Evolutionary conservation across 2,329 filamentous ascomycete genomes (phyloP).

Genomic region (Colletotrichum aenigma): DNA sequence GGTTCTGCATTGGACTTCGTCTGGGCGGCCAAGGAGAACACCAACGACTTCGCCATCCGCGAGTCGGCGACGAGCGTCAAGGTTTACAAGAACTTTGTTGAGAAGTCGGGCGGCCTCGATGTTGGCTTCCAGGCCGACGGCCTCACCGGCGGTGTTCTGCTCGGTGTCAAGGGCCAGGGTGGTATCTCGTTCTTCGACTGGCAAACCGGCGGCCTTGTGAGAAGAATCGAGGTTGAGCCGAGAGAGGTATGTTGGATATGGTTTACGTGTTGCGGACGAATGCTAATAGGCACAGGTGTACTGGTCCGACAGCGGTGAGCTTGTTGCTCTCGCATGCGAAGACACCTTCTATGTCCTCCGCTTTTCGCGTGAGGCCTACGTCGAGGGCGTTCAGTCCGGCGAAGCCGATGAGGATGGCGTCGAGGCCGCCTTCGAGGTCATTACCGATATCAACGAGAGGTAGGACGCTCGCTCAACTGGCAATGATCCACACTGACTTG

Average conservation of each 20-base stretch:
- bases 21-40: constrained; percentile 96
- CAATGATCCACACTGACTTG: constrained; percentile 25
- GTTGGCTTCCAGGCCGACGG: constrained; percentile 96
- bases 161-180: constrained; percentile 94
- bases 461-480: constrained; percentile 37
- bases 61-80: constrained; percentile 95
- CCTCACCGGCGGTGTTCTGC: constrained; percentile 83
- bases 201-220: constrained; percentile 85
- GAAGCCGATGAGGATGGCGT: constrained; percentile 90
- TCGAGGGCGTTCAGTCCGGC: constrained; percentile 81
- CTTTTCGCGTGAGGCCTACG: constrained; percentile 87
- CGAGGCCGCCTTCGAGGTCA: constrained; percentile 93
- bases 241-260: constrained; percentile 42
- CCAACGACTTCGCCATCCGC: constrained; percentile 96
- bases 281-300: constrained; percentile 69
- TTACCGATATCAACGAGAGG: constrained; percentile 94
- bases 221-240: constrained; percentile 84
- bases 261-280: too few relatives aligned
- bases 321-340: constrained; percentile 91
- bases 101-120: constrained; percentile 86
- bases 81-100: constrained; percentile 97
- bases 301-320: constrained; percentile 96
- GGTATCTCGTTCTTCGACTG: constrained; percentile 97
- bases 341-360: constrained; percentile 94
- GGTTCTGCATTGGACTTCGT: constrained; percentile 95